Evolutionary conservation across 2,329 filamentous ascomycete genomes (phyloP).

Genomic region (Thelonectria discophora): DNA sequence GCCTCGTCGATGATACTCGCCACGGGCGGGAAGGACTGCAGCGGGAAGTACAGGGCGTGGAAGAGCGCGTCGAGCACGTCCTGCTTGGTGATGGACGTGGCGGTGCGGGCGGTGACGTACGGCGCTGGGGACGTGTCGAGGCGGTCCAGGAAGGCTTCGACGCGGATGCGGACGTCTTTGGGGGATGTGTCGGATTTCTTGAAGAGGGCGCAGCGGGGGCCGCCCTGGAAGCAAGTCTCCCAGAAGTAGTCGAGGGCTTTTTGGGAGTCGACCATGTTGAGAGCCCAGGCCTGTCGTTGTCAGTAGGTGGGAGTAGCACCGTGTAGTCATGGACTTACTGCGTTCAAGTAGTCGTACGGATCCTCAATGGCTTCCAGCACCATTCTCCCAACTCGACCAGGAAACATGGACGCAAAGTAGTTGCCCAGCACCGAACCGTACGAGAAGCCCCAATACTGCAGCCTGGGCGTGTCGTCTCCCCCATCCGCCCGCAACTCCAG

Average conservation of each 20-base stretch:
- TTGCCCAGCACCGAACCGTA: slow-evolving; percentile 53
- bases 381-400: slow-evolving; percentile 51
- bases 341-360: slow-evolving; percentile 47
- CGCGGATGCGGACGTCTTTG: slow-evolving; percentile 44
- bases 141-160: slow-evolving; percentile 43
- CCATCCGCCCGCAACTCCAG: slow-evolving; percentile 11
- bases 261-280: slow-evolving; percentile 51
- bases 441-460: slow-evolving; percentile 62
- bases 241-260: slow-evolving; percentile 47
- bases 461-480: slow-evolving; percentile 17
- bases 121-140: slow-evolving; percentile 43
- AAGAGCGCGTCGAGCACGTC: slow-evolving; percentile 45
- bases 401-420: slow-evolving; percentile 49
- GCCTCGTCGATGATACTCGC: slow-evolving; percentile 26
- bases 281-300: slow-evolving; percentile 45
- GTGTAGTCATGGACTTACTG: slow-evolving; percentile 17
- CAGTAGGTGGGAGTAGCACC: not conserved
- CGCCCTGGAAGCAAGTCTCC: slow-evolving; percentile 47
- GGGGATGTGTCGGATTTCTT: slow-evolving; percentile 37
- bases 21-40: slow-evolving; percentile 23
- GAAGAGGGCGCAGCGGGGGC: slow-evolving; percentile 44
- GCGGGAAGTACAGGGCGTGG: slow-evolving; percentile 44
- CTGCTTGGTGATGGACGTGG: slow-evolving; percentile 43
- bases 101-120: slow-evolving; percentile 29
- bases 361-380: slow-evolving; percentile 53